A percentile compares a stretch with the other conserved stretches of the same genome.
Conservation (phyloP, 1,284 basidiomycete species). For the Neolentinus lepideus region DNA sequence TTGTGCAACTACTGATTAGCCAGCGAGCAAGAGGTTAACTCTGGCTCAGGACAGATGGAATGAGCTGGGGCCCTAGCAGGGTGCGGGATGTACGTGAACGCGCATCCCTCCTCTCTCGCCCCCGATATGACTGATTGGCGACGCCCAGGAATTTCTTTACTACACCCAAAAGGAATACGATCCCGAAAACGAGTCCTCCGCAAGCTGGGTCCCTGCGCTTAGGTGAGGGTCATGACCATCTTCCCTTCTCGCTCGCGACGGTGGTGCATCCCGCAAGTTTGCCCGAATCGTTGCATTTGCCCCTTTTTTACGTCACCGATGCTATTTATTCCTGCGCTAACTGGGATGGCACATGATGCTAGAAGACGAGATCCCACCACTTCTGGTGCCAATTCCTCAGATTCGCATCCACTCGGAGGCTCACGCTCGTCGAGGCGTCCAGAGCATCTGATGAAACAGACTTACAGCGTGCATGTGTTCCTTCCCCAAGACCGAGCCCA, state of each 20-base stretch:
- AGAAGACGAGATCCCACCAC: not conserved
- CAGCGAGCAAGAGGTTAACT: not conserved
- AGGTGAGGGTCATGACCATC: constrained; percentile 18
- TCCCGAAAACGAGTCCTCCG: constrained; percentile 11
- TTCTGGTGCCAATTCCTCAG: not conserved
- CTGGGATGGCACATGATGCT: constrained; percentile 1
- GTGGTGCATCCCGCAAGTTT: not conserved
- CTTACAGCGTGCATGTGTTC: constrained; percentile 74
- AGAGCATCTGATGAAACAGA: constrained; percentile 71
- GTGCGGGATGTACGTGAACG: constrained; percentile 58
- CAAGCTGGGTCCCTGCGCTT: constrained; percentile 23
- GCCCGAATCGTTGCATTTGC: constrained; percentile 5
- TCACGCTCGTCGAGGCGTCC: constrained; percentile 12
- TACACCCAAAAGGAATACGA: constrained; percentile 27
- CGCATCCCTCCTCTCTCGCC: not conserved
- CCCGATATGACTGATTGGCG: constrained; percentile 1
- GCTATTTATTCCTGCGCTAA: not conserved
- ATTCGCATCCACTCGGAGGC: constrained; percentile 6
- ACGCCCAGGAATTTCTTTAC: constrained; percentile 65
- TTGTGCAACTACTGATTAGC: not conserved
- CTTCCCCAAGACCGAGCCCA: constrained; percentile 58
- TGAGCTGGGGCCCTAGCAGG: constrained; percentile 76
- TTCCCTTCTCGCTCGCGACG: not conserved
- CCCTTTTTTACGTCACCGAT: constrained; percentile 2
- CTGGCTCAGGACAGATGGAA: constrained; percentile 62